Evolutionary conservation across 2,329 filamentous ascomycete genomes (phyloP), one percentile per base, ranked within the genome.

Genomic region (Fusarium sarcochroum): DNA sequence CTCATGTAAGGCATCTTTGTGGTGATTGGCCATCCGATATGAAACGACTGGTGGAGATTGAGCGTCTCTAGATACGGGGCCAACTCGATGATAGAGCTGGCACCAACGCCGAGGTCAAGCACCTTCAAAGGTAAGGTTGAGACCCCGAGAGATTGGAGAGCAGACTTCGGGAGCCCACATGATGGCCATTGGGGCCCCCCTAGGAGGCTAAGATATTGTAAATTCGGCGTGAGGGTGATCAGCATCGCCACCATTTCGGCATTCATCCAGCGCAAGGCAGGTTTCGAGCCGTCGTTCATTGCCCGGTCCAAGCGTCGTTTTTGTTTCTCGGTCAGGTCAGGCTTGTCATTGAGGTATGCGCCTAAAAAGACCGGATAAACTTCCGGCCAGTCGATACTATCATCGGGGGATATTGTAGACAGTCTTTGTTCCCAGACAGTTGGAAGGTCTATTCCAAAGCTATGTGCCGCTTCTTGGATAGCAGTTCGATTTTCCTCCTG

Each of bases 1-100:
- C 42, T 42, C 15, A 51, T 13, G 23, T 11, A n/a, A 10, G 48
- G 48, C 48, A 42, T 42, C 13, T 42, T 23, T 1, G 20, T 9
- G 3, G 5, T 2, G 4, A 4, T 7, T 1, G 2, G 4, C 10
- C 10, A n/a, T n/a, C 2, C 42, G 8, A 20, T 41, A 3, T 5
- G 25, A 7, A 5, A 10, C n/a, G n/a, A 5, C 10, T 21, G 10
- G 7, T 42, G 18, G 4, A 15, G 6, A 6, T 51, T 32, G 5
- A 42, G 8, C 1, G 25, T 15, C 15, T 42, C n/a, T 10, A 51
- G 25, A 32, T n/a, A 14, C 3, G 8, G 9, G 13, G 25, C 8
- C 6, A 21, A n/a, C 7, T 14, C 15, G 9, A 32, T 15, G 6
- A 21, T 6, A 0, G 25, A 15, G 32, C n/a, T n/a, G n/a, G 18